A percentile compares a stretch with the other conserved stretches of the same genome.
phyloP scores from a whole-genome alignment of 148 eudicot genomes.

The Vaccinium corymbosum region DNA sequence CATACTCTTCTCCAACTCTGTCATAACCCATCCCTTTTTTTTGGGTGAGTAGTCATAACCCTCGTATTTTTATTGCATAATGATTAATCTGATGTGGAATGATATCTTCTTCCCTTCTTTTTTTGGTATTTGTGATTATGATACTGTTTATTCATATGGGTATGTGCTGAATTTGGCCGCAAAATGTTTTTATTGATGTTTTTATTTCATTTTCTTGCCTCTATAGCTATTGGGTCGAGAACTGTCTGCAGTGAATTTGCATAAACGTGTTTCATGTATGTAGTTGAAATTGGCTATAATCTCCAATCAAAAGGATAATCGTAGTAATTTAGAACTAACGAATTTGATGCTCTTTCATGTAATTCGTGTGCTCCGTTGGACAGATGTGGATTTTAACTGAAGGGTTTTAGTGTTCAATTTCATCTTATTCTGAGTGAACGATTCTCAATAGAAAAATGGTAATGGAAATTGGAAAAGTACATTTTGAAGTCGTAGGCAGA shows the following conservation, averaged over 20 bases:
- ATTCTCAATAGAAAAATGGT: neutral
- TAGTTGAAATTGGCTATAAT: neutral
- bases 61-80: neutral
- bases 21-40: neutral
- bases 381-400: neutral
- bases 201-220: neutral
- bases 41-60: neutral
- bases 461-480: neutral
- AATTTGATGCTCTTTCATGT: neutral
- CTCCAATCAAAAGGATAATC: neutral
- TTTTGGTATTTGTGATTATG: neutral
- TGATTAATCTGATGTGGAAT: neutral
- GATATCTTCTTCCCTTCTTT: neutral
- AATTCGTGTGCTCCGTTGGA: neutral
- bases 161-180: conserved; percentile 7
- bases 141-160: neutral
- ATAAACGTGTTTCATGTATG: no score
- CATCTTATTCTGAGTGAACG: neutral
- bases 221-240: neutral
- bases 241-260: conserved; percentile 1
- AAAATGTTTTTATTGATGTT: neutral
- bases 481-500: neutral
- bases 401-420: neutral
- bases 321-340: neutral
- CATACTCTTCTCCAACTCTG: neutral